Base-by-base conservation (phyloP, 2,329 filamentous ascomycete species). In the Clonostachys sp. region DNA sequence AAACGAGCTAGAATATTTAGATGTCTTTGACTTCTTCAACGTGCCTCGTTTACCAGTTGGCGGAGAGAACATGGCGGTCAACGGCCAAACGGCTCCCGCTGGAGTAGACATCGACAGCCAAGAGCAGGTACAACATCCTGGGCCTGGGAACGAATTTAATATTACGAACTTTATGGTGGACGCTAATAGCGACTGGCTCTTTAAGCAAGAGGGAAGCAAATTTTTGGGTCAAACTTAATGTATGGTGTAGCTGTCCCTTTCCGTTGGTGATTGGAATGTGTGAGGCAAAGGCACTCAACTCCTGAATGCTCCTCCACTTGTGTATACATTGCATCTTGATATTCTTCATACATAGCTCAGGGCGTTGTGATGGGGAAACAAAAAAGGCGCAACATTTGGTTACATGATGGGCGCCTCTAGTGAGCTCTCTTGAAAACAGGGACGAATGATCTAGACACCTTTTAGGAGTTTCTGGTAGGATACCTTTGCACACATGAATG, bases 1-100 rank as follows among this genome's bases (percentile, higher is more conserved):
- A 2, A 89, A 94, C 55, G 90, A 95, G 59, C 73, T 96, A 5
- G 91, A 95, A 62, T 95, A 95, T 61, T 73, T 96, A 4, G 91
- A 96, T 57, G 88, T 96, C 0, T 96, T 96, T 62, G 89, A 94
- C 57, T 96, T 95, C 61, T 96, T 96, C 74, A 96, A 96, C 61
- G 83, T 95, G 48, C 91, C 91, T 1, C 75, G 90, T 16, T 70
- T 96, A 20, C 78, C 80, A 0, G 65, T 78, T 18, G 69, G 69
- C 33, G 65, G 68, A 12, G 69, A 72, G 45, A 61, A 58, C 34
- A 55, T 59, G 17, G 49, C 49, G 2, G 57, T 53, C 6, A 48
- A 24, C 16, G 55, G 46, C 12, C 54, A 51, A 24, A 47, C 53
- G 39, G 51, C 53, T 42, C 50, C 45, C 45, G 50, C 45, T 33